phyloP scores from a whole-genome alignment of 2,329 filamentous ascomycete species.

The Lachnellula willkommii region DNA sequence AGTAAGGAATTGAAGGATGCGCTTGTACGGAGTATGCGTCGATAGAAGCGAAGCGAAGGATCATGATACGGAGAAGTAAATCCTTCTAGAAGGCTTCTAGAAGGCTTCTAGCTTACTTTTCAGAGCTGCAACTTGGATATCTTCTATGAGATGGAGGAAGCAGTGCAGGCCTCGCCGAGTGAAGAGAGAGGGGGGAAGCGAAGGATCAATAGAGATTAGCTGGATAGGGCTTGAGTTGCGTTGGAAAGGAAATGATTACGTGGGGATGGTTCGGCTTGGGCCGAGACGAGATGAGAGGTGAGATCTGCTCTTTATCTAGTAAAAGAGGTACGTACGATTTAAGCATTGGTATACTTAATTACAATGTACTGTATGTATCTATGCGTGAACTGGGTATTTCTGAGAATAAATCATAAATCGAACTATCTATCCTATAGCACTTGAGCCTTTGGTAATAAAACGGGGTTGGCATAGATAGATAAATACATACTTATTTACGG shows the following conservation, averaged over 20 bases:
- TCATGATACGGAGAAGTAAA: neutral
- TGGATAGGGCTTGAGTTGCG: neutral
- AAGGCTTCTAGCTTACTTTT: neutral
- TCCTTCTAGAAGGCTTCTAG: neutral
- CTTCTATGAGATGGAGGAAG: neutral
- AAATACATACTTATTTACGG: too few relatives aligned
- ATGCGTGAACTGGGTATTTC: too few relatives aligned
- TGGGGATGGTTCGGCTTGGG: neutral
- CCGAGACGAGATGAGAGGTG: neutral
- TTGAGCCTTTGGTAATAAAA: too few relatives aligned
- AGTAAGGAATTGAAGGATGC: too few relatives aligned
- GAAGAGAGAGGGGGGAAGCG: neutral
- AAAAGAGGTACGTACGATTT: too few relatives aligned
- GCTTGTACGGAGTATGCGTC: neutral
- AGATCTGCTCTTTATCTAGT: too few relatives aligned
- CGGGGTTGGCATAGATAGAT: too few relatives aligned
- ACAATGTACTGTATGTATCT: too few relatives aligned
- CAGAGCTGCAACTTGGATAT: neutral
- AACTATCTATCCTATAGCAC: too few relatives aligned
- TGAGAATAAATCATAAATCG: too few relatives aligned
- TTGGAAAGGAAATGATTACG: neutral
- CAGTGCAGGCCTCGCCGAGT: too few relatives aligned
- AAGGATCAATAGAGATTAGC: neutral
- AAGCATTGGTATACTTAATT: too few relatives aligned
- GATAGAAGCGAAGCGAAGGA: neutral